Evolutionary conservation across 331 rosid species (phyloP).

Genomic region (Ulmus americana): DNA sequence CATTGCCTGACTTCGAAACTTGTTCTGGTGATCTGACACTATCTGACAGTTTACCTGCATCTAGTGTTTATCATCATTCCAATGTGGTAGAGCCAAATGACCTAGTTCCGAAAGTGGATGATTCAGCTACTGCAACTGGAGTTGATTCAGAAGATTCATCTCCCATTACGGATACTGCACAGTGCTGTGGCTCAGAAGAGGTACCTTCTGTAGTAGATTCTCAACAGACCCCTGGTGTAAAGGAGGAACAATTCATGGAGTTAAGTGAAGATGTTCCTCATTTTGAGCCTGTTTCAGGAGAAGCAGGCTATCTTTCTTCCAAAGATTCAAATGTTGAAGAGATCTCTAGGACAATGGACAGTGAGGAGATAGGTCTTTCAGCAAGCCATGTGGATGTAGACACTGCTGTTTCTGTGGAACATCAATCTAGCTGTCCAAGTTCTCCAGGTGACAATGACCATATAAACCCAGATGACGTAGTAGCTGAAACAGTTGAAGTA

Average conservation of each 20-base stretch:
- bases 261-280: constrained; percentile 28
- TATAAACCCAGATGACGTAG: constrained; percentile 24
- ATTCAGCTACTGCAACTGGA: constrained; percentile 25
- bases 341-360: constrained; percentile 25
- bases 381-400: constrained; percentile 27
- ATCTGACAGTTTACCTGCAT: constrained; percentile 24
- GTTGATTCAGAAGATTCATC: constrained; percentile 34
- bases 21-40: constrained; percentile 18
- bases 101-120: constrained; percentile 20
- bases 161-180: constrained; percentile 24
- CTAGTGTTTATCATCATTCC: constrained; percentile 20
- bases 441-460: constrained; percentile 22
- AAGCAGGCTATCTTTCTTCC: constrained; percentile 21
- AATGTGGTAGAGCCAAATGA: constrained; percentile 17
- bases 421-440: constrained; percentile 27
- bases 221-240: constrained; percentile 21
- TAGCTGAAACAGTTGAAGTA: constrained; percentile 28
- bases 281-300: constrained; percentile 34
- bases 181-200: constrained; percentile 20
- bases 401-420: constrained; percentile 28
- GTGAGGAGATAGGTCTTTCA: constrained; percentile 31
- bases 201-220: constrained; percentile 24
- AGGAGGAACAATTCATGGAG: constrained; percentile 28
- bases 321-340: constrained; percentile 30
- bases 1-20: constrained; percentile 32